These are phyloP conservation scores for Sesbania bispinosa DNA, from an alignment of 306 rosid species.

Conservation along the genomic window DNA sequence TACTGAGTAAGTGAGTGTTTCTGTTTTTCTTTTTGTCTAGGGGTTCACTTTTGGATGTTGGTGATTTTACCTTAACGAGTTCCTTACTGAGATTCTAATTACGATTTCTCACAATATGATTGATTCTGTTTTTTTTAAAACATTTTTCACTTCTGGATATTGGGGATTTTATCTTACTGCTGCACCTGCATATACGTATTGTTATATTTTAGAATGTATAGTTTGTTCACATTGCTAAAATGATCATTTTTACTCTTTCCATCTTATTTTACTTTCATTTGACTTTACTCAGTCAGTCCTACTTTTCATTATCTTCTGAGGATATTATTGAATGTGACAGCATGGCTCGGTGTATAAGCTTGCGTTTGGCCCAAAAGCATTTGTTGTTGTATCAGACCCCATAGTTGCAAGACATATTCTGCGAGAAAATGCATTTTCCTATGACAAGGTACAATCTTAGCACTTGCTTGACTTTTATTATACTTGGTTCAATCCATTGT, in stretches of 20 bases:
- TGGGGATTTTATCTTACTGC: too few relatives aligned
- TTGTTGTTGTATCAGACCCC: conserved; percentile 95
- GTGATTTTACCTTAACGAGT: too few relatives aligned
- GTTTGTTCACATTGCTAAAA: not conserved
- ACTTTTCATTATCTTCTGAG: too few relatives aligned
- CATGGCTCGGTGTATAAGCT: conserved; percentile 93
- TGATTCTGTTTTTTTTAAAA: too few relatives aligned
- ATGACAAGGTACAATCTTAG: conserved; percentile 73
- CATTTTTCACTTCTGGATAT: too few relatives aligned
- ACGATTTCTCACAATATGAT: too few relatives aligned
- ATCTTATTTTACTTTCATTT: conserved; percentile 2
- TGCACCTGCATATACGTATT: too few relatives aligned
- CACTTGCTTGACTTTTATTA: conserved; percentile 23
- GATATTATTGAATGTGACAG: conserved; percentile 52
- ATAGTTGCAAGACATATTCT: conserved; percentile 90
- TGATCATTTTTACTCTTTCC: not conserved
- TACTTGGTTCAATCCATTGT: not conserved
- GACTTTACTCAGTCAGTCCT: not conserved
- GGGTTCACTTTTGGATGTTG: too few relatives aligned
- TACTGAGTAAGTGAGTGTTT: too few relatives aligned
- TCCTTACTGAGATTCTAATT: too few relatives aligned
- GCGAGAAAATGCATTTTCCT: conserved; percentile 87
- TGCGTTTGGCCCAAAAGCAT: conserved; percentile 96
- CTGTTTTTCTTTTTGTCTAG: too few relatives aligned
- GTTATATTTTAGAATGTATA: not conserved